These are phyloP conservation scores for Neonectria magnoliae DNA, from an alignment of 2,329 filamentous ascomycete species.

Conservation along the genomic window DNA sequence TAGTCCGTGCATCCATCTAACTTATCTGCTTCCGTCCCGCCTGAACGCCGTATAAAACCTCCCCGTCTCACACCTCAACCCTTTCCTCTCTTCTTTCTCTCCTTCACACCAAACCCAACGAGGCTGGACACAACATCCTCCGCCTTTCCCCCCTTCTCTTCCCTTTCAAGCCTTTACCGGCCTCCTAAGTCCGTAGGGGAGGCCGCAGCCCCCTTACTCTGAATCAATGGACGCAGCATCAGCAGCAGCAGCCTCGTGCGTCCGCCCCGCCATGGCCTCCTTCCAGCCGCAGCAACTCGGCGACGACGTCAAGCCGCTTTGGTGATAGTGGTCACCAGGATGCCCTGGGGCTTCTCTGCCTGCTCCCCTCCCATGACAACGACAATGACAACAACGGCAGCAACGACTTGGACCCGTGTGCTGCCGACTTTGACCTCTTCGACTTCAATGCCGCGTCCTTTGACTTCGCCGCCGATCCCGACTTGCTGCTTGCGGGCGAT, in stretches of 20 bases:
- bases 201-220: constrained; percentile 41
- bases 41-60: constrained; percentile 30
- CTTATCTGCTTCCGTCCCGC: not conserved
- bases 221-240: constrained; percentile 39
- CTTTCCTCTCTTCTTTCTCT: not conserved
- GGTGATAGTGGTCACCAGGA: constrained; percentile 24
- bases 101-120: constrained; percentile 17
- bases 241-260: constrained; percentile 24
- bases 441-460: constrained; percentile 4
- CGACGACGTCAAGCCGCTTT: constrained; percentile 24
- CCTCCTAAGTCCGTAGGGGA: constrained; percentile 40
- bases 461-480: constrained; percentile 6
- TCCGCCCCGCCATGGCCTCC: constrained; percentile 28
- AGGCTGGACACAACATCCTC: constrained; percentile 18
- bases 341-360: constrained; percentile 32
- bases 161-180: constrained; percentile 29
- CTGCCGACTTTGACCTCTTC: constrained; percentile 24
- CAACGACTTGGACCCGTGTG: not conserved
- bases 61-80: not conserved
- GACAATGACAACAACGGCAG: not conserved
- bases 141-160: not conserved
- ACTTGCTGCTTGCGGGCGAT: constrained; percentile 23
- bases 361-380: constrained; percentile 11
- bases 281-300: constrained; percentile 33
- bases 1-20: not conserved